Base-by-base conservation (phyloP, 805 yeast species). In the Dipodascus geniculatus region DNA sequence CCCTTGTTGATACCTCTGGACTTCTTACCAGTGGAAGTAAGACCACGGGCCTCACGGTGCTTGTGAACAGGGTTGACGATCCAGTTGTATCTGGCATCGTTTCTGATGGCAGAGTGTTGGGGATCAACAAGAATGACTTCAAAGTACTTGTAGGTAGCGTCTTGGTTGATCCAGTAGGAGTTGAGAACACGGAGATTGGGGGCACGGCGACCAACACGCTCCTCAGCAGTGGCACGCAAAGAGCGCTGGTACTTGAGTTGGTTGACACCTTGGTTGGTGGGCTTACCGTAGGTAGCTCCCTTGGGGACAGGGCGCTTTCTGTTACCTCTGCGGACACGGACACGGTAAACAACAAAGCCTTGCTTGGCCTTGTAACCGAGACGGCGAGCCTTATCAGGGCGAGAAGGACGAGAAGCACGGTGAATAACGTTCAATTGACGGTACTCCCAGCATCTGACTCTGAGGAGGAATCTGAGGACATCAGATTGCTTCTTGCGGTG, bases 201-300 rank as follows among this genome's bases (percentile, higher is more conserved):
- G 76, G 96, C 95, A 75, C 93, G 88, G 75, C 96, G 89, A 72
- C 96, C 99, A 70, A 91, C 95, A 81, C 98, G 87, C 83, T 93
- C 99, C 82, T 93, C 99, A 71, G 99, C 99, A 70, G 96, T 90
- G 68, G 96, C 82, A 79, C 96, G 88, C 77, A 88, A 81, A 62
- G 96, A 85, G 79, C 91, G 88, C 82, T 93, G 99, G 95, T 89
- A 90, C 82, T 93, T 93, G 81, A 93, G 87, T 78, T 93, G 97
- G 82, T 82, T 83, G 67, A 93, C 93, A 87, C 99, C 99, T 81
- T 88, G 96, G 95, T 93, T 93, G 82, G 99, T 93, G 85, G 99
- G 99, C 87, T 93, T 93, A 87, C 99, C 99, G 85, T 93, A 91
- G 75, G 98, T 93, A 72, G 97, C 98, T 87, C 99, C 99, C 93